phyloP scores from a whole-genome alignment of 2,329 filamentous ascomycete species.

The Neofusicoccum kwambonambiense region DNA sequence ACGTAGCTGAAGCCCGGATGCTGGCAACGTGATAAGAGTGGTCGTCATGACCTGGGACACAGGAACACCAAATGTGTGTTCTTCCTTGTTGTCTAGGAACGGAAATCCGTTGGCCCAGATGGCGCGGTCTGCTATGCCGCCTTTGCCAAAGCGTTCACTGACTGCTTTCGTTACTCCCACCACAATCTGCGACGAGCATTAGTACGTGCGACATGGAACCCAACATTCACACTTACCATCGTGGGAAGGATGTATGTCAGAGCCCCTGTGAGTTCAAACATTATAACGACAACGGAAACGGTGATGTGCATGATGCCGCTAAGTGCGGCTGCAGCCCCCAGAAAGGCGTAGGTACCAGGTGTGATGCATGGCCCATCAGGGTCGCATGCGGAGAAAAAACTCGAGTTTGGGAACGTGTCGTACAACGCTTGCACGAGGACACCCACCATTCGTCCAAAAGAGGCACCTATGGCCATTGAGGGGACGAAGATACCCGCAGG shows the following conservation, averaged over 20 bases:
- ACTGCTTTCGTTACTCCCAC: constrained; percentile 96
- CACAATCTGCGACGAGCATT: constrained; percentile 61
- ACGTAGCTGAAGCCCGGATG: constrained; percentile 70
- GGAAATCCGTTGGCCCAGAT: constrained; percentile 99
- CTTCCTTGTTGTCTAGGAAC: constrained; percentile 95
- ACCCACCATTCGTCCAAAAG: constrained; percentile 89
- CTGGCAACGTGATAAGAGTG: constrained; percentile 70
- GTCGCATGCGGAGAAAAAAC: constrained; percentile 84
- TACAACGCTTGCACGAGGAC: constrained; percentile 90
- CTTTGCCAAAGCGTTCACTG: constrained; percentile 86
- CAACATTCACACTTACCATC: constrained; percentile 58
- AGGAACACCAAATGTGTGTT: constrained; percentile 92
- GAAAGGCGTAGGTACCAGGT: constrained; percentile 92
- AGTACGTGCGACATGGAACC: neutral
- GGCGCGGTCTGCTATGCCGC: constrained; percentile 95
- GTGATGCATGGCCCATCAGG: constrained; percentile 96
- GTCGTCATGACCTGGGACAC: constrained; percentile 88
- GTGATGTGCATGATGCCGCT: constrained; percentile 99
- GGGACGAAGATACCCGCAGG: constrained; percentile 97
- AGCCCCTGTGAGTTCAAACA: constrained; percentile 98
- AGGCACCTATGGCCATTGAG: constrained; percentile 94
- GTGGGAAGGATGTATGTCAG: constrained; percentile 95
- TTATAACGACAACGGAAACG: constrained; percentile 95
- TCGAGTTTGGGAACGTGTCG: constrained; percentile 75
- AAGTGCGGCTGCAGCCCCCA: constrained; percentile 86